Evolutionary conservation across 179 eudicot genomes (phyloP).

Genomic region (Silene vulgaris): DNA sequence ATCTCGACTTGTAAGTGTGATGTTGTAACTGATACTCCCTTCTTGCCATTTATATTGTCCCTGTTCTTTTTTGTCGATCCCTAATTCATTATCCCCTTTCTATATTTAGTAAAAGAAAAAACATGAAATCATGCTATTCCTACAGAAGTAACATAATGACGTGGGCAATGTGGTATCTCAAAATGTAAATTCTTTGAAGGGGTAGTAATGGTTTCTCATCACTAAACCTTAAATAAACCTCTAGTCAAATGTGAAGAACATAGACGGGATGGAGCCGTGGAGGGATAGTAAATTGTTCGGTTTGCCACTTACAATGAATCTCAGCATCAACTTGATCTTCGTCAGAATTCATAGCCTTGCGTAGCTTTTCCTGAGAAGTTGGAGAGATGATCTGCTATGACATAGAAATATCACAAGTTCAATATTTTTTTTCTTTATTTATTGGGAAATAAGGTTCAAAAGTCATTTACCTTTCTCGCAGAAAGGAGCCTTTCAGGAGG

Average conservation of each 20-base stretch:
- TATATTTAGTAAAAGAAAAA: neutral
- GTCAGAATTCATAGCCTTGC: constrained; percentile 52
- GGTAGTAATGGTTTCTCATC: neutral
- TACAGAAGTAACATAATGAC: neutral
- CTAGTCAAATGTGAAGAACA: neutral
- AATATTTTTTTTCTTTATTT: neutral
- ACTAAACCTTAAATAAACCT: neutral
- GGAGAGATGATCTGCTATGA: constrained; percentile 68
- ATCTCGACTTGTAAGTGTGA: neutral
- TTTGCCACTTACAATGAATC: constrained; percentile 47
- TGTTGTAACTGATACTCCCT: neutral
- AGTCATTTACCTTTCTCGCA: constrained; percentile 55
- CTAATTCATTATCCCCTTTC: neutral
- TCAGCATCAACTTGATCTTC: constrained; percentile 31
- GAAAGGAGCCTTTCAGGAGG: constrained; percentile 71
- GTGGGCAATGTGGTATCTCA: neutral
- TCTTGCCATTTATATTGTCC: neutral
- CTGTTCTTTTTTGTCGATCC: neutral
- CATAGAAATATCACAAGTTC: constrained; percentile 11
- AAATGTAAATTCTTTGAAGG: neutral
- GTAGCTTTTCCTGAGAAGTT: constrained; percentile 59
- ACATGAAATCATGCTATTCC: neutral
- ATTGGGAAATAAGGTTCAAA: neutral
- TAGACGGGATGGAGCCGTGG: neutral
- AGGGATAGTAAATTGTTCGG: neutral